Conservation (phyloP, 305 asterid genomes). For the Fraxinus ornus region DNA sequence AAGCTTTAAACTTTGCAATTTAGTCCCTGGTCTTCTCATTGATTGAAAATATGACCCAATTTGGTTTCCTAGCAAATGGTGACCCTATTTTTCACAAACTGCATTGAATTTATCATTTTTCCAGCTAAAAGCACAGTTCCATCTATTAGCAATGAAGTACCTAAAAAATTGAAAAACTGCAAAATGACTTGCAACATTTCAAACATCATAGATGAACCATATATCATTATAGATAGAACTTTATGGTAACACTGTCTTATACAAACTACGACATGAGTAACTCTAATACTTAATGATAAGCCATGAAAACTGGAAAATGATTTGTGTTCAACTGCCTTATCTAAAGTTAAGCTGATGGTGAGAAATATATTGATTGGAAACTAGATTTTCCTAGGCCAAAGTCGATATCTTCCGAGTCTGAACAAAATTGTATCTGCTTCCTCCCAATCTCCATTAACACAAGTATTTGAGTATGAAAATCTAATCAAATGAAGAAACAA, state of each 20-base stretch:
- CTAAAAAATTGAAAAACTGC: background rate
- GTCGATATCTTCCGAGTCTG: background rate
- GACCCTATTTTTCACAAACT: background rate
- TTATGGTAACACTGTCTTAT: background rate
- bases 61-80: background rate
- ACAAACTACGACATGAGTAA: background rate
- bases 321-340: background rate
- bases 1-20: background rate
- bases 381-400: background rate
- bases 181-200: background rate
- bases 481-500: background rate
- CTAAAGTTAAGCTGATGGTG: background rate
- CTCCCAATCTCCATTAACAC: background rate
- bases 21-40: background rate
- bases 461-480: background rate
- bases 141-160: background rate
- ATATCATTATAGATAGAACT: background rate
- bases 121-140: background rate
- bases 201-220: background rate
- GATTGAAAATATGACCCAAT: background rate
- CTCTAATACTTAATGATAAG: background rate
- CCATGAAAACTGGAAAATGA: background rate
- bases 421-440: background rate
- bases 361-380: background rate
- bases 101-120: background rate